Percentiles rank a stretch among this genome's conserved stretches.
phyloP scores from a whole-genome alignment of 805 yeast species.

The Torulaspora microellipsoides region DNA sequence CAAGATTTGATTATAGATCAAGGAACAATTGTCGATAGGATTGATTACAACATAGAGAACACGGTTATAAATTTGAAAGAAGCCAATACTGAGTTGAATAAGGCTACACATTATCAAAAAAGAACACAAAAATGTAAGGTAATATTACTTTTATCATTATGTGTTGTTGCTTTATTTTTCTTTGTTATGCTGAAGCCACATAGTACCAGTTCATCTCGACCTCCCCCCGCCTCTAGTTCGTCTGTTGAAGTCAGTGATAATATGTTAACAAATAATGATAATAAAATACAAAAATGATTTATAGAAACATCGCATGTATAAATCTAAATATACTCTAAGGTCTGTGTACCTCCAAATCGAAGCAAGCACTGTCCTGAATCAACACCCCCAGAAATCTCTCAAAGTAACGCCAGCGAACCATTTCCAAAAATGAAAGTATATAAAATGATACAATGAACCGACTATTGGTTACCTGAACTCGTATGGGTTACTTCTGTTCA shows the following conservation, averaged over 20 bases:
- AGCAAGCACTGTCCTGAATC: too few relatives aligned
- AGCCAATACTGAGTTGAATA: conserved; percentile 71
- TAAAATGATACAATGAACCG: neutral
- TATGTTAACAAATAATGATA: neutral
- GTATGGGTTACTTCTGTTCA: conserved; percentile 43
- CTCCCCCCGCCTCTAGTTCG: neutral
- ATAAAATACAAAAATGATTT: conserved; percentile 1
- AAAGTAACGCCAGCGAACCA: too few relatives aligned
- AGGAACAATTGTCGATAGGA: conserved; percentile 88
- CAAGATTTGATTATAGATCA: conserved; percentile 91
- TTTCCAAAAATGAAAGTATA: neutral
- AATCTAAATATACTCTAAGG: neutral
- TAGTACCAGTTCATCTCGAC: conserved; percentile 6
- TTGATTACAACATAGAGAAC: conserved; percentile 83
- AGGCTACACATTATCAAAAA: conserved; percentile 79
- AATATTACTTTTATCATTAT: conserved; percentile 63
- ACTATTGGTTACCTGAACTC: conserved; percentile 31
- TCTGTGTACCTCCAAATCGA: neutral
- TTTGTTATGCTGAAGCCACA: conserved; percentile 65
- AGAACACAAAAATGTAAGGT: conserved; percentile 88
- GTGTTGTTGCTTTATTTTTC: conserved; percentile 68
- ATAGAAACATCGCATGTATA: neutral
- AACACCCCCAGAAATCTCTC: too few relatives aligned
- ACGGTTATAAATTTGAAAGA: conserved; percentile 71
- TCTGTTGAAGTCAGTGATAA: conserved; percentile 7